Conservation (phyloP, 441 rosid genomes). For the Monsonia emarginata region DNA sequence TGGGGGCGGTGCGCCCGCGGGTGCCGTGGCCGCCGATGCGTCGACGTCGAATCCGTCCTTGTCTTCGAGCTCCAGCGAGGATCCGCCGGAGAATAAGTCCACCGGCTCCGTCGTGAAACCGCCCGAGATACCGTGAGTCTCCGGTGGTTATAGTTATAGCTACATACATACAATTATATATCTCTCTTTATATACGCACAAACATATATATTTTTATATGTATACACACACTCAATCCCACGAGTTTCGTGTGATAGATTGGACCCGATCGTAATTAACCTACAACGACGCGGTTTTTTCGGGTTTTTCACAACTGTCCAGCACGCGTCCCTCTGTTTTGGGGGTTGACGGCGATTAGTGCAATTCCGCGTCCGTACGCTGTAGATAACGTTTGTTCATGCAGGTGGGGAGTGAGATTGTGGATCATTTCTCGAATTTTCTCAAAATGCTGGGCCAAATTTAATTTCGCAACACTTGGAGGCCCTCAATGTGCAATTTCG, state of each 20-base stretch:
- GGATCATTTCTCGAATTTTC: not conserved
- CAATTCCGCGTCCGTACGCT: slow-evolving; percentile 30
- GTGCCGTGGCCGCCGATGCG: not conserved
- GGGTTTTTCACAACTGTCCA: not conserved
- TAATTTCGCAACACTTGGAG: slow-evolving; percentile 19
- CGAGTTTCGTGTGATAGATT: not conserved
- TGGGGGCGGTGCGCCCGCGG: not conserved
- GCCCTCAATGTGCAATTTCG: not conserved
- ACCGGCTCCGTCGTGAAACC: slow-evolving; percentile 40
- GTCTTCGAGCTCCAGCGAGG: slow-evolving; percentile 75
- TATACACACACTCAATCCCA: not conserved
- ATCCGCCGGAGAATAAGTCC: slow-evolving; percentile 47
- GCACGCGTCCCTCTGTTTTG: not conserved
- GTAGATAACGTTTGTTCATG: slow-evolving; percentile 17
- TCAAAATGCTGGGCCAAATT: slow-evolving; percentile 13
- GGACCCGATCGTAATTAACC: not conserved
- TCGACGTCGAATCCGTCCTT: slow-evolving; percentile 40
- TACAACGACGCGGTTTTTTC: not conserved
- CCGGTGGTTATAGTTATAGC: not conserved
- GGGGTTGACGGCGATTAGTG: not conserved
- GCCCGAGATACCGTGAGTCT: slow-evolving; percentile 83
- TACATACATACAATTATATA: not conserved
- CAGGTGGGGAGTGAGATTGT: slow-evolving; percentile 16
- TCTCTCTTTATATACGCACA: no score
- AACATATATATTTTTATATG: not conserved